A percentile compares a stretch with the other conserved stretches of the same genome.
Evolutionary conservation across 2,329 filamentous ascomycete genomes (phyloP).

Genomic region (Zymoseptoria pseudotritici): DNA sequence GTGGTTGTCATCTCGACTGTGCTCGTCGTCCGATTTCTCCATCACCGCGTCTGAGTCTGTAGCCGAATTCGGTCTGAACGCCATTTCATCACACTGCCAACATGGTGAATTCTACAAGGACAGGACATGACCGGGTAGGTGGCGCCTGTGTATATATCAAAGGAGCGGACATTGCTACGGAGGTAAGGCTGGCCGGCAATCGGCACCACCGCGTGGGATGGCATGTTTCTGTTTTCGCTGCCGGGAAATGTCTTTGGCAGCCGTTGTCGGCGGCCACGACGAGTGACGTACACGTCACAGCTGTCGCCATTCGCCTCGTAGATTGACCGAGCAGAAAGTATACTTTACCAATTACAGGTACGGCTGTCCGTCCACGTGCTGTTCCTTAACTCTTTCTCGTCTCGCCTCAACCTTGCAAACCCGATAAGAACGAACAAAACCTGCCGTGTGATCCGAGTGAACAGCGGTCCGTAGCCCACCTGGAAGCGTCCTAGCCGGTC

Average conservation of each 20-base stretch:
- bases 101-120: neutral
- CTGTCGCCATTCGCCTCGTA: neutral
- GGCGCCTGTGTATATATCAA: neutral
- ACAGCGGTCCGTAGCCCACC: neutral
- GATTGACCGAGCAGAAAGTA: neutral
- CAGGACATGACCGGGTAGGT: neutral
- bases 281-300: neutral
- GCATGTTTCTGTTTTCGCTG: neutral
- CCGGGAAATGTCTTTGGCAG: neutral
- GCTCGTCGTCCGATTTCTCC: slow-evolving; percentile 7
- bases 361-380: neutral
- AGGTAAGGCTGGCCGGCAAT: neutral
- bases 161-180: neutral
- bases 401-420: neutral
- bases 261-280: neutral
- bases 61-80: neutral
- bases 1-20: neutral
- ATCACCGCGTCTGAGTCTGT: neutral
- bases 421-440: neutral
- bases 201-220: neutral
- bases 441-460: neutral
- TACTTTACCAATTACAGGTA: neutral
- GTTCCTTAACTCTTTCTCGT: neutral
- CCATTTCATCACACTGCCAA: neutral
- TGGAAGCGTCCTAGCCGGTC: neutral